phyloP scores from a whole-genome alignment of 148 eudicot species.

The Talinum fruticosum region DNA sequence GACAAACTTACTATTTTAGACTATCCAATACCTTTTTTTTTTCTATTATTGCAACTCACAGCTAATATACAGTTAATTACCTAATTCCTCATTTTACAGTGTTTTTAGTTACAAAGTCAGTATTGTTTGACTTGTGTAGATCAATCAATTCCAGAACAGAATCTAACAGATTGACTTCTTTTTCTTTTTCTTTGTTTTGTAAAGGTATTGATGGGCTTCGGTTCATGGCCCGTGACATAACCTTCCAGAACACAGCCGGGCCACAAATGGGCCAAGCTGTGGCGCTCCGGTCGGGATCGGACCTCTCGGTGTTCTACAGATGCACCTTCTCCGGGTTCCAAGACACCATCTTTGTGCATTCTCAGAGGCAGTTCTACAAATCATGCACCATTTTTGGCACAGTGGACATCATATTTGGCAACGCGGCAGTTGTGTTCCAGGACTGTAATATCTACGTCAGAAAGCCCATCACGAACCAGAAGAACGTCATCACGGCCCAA shows the following conservation, averaged over 20 bases:
- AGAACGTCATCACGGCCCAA: constrained; percentile 58
- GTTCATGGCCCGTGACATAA: constrained; percentile 72
- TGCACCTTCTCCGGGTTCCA: constrained; percentile 70
- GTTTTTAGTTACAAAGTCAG: too few species aligned
- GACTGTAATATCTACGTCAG: constrained; percentile 47
- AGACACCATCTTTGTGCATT: constrained; percentile 70
- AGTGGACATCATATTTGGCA: constrained; percentile 67
- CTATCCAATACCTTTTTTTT: too few species aligned
- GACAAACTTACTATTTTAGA: too few species aligned
- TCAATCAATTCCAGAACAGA: constrained; percentile 13
- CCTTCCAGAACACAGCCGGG: constrained; percentile 70
- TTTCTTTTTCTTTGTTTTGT: background rate
- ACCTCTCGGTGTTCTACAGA: constrained; percentile 58
- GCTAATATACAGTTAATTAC: too few species aligned
- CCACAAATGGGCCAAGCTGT: constrained; percentile 59
- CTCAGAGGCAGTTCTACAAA: constrained; percentile 77
- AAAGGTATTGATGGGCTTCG: constrained; percentile 63
- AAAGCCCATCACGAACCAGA: constrained; percentile 38
- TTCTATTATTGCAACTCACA: too few species aligned
- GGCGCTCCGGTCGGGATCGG: constrained; percentile 63
- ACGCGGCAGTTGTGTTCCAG: constrained; percentile 65
- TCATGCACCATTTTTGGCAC: constrained; percentile 58
- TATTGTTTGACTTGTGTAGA: background rate
- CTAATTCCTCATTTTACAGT: too few species aligned
- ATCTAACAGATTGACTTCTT: background rate